Base-by-base conservation (phyloP, 305 asterid species). In the Ilex paraguariensis region DNA sequence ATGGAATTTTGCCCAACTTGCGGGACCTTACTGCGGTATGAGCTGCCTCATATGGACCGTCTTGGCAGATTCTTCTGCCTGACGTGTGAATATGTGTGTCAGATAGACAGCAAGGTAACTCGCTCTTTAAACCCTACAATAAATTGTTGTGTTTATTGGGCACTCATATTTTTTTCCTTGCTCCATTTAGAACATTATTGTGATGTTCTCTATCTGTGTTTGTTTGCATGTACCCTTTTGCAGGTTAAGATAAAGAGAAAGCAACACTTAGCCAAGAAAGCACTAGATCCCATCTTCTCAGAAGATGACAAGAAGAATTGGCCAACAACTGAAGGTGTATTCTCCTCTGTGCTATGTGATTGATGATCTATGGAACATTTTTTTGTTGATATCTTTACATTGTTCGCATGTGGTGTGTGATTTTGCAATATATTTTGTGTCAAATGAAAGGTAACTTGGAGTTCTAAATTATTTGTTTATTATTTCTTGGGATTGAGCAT, bases 1-100 rank as follows among this genome's bases (percentile, higher is more conserved):
- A 90, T 87, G 97, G 90, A 90, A 73, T 81, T 87, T 76, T 87
- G 95, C 77, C 95, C 95, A 59, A 70, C 66, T 62, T 90, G 97
- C 56, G 88, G 73, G 52, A 83, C 56, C 57, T 70, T 85, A 77
- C 53, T 87, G 78, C 92, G 78, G 61, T 87, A 74, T 70, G 86
- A 79, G 65, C 57, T 83, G 77, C 88, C 92, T 7, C 11, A 75
- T 69, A 72, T 82, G 76, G 87, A 65, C 3, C 78, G 52, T 32
- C 64, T 79, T 12, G 90, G 83, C 56, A 64, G 86, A 66, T 81
- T 85, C 68, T 81, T 40, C 65, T 90, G 97, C 59, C 82, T 84
- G 6, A 73, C 86, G 6, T 90, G 97, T 70, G 90, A 96, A 32
- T 85, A 79, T 36, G 74, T 70, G 3, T 80, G 86, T 61, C 68